Percentiles rank a stretch among this genome's conserved stretches.
These are phyloP conservation scores for Eucalyptus marginata DNA, from an alignment of 345 rosid species.

Conservation along the genomic window DNA sequence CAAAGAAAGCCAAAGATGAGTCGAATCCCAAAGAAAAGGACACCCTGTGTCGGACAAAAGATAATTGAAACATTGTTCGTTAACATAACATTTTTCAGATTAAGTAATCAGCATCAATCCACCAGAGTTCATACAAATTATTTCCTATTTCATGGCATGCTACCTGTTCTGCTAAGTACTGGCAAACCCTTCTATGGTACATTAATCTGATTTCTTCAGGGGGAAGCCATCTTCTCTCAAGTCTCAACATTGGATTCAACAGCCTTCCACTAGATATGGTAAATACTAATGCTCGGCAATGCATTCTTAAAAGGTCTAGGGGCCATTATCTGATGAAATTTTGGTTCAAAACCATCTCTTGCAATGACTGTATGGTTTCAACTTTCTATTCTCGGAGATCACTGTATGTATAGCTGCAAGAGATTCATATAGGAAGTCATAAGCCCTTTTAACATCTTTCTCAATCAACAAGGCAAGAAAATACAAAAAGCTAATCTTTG, in stretches of 20 bases:
- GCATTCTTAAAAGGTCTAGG: not conserved
- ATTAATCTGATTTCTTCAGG: not conserved
- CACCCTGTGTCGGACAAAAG: not conserved
- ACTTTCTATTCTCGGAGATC: not conserved
- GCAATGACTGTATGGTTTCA: not conserved
- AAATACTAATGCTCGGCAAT: not conserved
- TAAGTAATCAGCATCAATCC: not conserved
- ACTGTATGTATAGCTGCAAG: not conserved
- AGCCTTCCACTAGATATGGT: not conserved
- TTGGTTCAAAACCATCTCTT: not conserved
- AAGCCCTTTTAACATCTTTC: not conserved
- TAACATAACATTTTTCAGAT: not conserved
- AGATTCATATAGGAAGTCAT: not conserved
- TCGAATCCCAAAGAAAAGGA: not conserved
- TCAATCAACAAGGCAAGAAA: not conserved
- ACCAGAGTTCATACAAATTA: not conserved
- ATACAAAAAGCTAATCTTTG: not conserved
- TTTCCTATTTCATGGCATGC: not conserved
- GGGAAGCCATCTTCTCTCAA: not conserved
- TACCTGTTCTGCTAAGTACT: not conserved
- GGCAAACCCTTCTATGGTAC: not conserved
- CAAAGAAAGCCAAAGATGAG: not conserved
- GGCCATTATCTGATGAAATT: not conserved
- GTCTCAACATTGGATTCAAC: not conserved
- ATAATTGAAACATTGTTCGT: not conserved